A percentile compares a stretch with the other conserved stretches of the same genome.
These are phyloP conservation scores for Mesembryanthemum crystallinum DNA, from an alignment of 148 eudicot species.

Conservation along the genomic window DNA sequence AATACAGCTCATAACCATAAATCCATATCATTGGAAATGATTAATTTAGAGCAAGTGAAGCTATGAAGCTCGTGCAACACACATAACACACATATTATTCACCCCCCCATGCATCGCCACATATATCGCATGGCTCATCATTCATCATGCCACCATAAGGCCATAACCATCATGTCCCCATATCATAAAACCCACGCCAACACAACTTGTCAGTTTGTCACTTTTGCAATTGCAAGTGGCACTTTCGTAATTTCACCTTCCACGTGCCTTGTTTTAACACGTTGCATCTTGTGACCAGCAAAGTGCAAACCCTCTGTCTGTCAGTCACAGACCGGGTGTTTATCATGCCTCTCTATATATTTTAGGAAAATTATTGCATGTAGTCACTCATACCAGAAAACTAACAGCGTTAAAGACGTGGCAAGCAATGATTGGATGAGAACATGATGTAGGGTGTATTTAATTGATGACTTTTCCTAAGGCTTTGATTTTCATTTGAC, in stretches of 20 bases:
- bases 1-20: background rate
- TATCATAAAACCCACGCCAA: background rate
- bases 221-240: background rate
- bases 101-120: background rate
- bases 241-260: background rate
- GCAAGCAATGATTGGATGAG: background rate
- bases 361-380: background rate
- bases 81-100: background rate
- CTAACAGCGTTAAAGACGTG: background rate
- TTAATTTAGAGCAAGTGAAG: background rate
- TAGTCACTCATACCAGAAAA: background rate
- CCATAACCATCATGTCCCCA: background rate
- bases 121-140: background rate
- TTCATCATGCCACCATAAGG: too few species aligned
- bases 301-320: background rate
- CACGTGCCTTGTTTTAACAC: background rate
- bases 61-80: conserved; percentile 11
- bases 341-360: background rate
- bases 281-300: background rate
- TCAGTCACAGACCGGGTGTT: background rate
- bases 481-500: background rate
- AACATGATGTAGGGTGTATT: background rate
- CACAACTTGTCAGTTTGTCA: background rate
- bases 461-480: background rate
- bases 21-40: conserved; percentile 1